Conservation (phyloP, 768 basidiomycete genomes). For the Amanita phalloides region DNA sequence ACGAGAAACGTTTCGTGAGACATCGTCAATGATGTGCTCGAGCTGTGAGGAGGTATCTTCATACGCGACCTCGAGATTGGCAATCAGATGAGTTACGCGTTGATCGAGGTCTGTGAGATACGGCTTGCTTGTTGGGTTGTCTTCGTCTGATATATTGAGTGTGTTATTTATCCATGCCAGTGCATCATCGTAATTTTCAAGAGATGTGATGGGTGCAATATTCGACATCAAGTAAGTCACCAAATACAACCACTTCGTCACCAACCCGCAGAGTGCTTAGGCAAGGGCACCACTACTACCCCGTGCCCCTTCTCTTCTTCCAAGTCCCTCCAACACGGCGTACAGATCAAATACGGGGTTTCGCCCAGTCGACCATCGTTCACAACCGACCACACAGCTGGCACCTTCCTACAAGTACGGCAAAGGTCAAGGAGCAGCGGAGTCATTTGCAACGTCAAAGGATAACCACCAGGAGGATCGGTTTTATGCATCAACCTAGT, state of each 20-base stretch:
- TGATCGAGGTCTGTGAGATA: slow-evolving; percentile 58
- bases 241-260: slow-evolving; percentile 1
- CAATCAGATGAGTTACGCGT: slow-evolving; percentile 63
- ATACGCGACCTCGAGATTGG: slow-evolving; percentile 74
- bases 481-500: slow-evolving; percentile 45
- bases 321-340: slow-evolving; percentile 64
- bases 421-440: slow-evolving; percentile 55
- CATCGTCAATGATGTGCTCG: slow-evolving; percentile 86
- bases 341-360: slow-evolving; percentile 67
- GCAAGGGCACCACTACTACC: slow-evolving; percentile 44
- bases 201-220: slow-evolving; percentile 33
- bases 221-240: slow-evolving; percentile 15
- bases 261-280: slow-evolving; percentile 19
- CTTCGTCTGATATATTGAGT: slow-evolving; percentile 26
- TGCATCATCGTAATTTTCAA: slow-evolving; percentile 40
- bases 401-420: slow-evolving; percentile 58
- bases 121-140: slow-evolving; percentile 13
- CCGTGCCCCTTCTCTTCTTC: slow-evolving; percentile 37
- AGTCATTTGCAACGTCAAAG: slow-evolving; percentile 55
- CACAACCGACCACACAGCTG: slow-evolving; percentile 55
- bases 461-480: slow-evolving; percentile 51
- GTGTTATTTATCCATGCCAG: slow-evolving; percentile 66
- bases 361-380: slow-evolving; percentile 71
- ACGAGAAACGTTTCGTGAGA: slow-evolving; percentile 83
- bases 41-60: slow-evolving; percentile 83